Percentiles rank a stretch among this genome's conserved stretches.
phyloP scores from a whole-genome alignment of 495 filamentous ascomycete species.

The Rhizodiscina lignyota region DNA sequence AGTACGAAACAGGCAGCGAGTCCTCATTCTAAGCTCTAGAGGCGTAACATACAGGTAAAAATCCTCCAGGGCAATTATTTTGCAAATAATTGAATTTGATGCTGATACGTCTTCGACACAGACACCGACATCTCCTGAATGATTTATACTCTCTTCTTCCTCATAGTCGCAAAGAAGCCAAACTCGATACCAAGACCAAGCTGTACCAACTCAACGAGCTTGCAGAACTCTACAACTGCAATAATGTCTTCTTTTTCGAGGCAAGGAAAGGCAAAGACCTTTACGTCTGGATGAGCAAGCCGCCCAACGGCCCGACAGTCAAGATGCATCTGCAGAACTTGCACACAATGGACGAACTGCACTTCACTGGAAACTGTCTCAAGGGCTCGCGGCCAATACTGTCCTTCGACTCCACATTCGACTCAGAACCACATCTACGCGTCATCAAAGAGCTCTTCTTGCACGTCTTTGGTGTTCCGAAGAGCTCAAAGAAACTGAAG shows the following conservation, averaged over 20 bases:
- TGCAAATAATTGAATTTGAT: too few relatives aligned
- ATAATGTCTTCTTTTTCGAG: conserved; percentile 95
- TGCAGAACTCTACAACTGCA: conserved; percentile 96
- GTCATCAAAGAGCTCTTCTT: conserved; percentile 76
- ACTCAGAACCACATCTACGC: conserved; percentile 49
- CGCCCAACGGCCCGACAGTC: conserved; percentile 87
- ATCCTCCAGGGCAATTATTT: too few relatives aligned
- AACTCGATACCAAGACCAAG: conserved; percentile 91
- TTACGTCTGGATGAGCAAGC: conserved; percentile 85
- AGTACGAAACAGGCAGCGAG: conserved; percentile 53
- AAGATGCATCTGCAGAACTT: conserved; percentile 72
- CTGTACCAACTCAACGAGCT: conserved; percentile 89
- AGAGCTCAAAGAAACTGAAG: conserved; percentile 72
- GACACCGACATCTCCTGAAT: conserved; percentile 82
- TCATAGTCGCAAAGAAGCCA: conserved; percentile 84
- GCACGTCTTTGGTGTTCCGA: conserved; percentile 88
- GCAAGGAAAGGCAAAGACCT: conserved; percentile 87
- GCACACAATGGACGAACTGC: conserved; percentile 90
- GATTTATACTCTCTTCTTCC: conserved; percentile 82
- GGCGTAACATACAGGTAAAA: conserved; percentile 29
- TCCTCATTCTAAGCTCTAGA: conserved; percentile 76
- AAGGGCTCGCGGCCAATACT: conserved; percentile 91
- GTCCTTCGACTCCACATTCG: conserved; percentile 79
- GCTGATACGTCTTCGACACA: too few relatives aligned
- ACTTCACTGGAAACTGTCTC: conserved; percentile 92